These are phyloP conservation scores for Grammothele lineata DNA, from an alignment of 768 basidiomycete species.

Conservation along the genomic window DNA sequence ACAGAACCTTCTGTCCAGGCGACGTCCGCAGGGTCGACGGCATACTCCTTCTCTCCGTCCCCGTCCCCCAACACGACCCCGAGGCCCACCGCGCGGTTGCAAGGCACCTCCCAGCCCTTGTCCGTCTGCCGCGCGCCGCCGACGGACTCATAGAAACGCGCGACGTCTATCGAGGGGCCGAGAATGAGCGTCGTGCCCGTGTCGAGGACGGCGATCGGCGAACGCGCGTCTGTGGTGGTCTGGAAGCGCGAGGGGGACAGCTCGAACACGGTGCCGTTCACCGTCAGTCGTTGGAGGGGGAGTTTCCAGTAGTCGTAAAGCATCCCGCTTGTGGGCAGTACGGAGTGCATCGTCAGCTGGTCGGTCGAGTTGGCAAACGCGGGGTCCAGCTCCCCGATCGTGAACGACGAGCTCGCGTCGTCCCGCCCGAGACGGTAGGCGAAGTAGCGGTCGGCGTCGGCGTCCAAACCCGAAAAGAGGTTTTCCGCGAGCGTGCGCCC, in stretches of 20 bases:
- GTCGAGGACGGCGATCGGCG: slow-evolving; percentile 56
- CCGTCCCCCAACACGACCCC: slow-evolving; percentile 41
- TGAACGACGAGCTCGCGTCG: slow-evolving; percentile 40
- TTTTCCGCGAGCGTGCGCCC: slow-evolving; percentile 47
- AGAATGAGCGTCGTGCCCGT: slow-evolving; percentile 58
- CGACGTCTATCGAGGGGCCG: slow-evolving; percentile 49
- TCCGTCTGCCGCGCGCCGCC: slow-evolving; percentile 37
- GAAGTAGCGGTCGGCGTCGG: slow-evolving; percentile 39
- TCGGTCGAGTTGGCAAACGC: slow-evolving; percentile 27
- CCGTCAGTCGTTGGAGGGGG: slow-evolving; percentile 39
- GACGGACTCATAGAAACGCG: slow-evolving; percentile 46
- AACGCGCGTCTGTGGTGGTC: slow-evolving; percentile 29
- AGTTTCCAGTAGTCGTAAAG: slow-evolving; percentile 58
- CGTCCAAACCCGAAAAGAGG: slow-evolving; percentile 38
- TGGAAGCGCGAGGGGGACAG: slow-evolving; percentile 39
- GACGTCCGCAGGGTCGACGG: slow-evolving; percentile 48
- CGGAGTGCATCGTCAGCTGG: slow-evolving; percentile 34
- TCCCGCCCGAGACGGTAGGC: slow-evolving; percentile 45
- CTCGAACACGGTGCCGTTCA: slow-evolving; percentile 37
- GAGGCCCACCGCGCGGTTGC: slow-evolving; percentile 43
- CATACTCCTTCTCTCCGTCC: slow-evolving; percentile 32
- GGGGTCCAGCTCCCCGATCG: slow-evolving; percentile 46
- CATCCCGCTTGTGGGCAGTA: slow-evolving; percentile 28
- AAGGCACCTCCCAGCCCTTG: slow-evolving; percentile 46
- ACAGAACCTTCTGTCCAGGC: slow-evolving; percentile 40